These are phyloP conservation scores for Lagenidium giganteum DNA, from an alignment of 352 stramenopile species.

Conservation along the genomic window DNA sequence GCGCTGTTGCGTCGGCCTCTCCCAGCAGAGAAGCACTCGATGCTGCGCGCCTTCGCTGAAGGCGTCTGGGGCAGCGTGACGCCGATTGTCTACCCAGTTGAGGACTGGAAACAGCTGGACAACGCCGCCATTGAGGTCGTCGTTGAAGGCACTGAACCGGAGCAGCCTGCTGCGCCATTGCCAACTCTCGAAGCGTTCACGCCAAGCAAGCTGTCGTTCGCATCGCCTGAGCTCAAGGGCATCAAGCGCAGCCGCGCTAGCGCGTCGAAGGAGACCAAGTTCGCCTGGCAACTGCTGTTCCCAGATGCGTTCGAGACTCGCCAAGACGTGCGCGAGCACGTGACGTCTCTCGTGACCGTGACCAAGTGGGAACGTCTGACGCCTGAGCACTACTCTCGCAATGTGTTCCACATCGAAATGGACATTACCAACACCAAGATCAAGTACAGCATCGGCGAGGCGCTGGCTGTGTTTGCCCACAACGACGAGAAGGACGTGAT, in stretches of 20 bases:
- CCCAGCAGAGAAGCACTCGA: conserved; percentile 28
- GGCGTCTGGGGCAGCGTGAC: conserved; percentile 57
- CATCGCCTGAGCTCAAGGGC: conserved; percentile 14
- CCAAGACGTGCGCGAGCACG: conserved; percentile 58
- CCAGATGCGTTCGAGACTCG: conserved; percentile 37
- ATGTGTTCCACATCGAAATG: conserved; percentile 87
- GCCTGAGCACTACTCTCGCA: conserved; percentile 71
- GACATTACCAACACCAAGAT: conserved; percentile 76
- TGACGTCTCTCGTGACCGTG: conserved; percentile 63
- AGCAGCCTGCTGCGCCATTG: conserved; percentile 8
- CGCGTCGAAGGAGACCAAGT: conserved; percentile 52
- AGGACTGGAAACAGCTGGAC: conserved; percentile 35
- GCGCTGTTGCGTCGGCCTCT: conserved; percentile 48
- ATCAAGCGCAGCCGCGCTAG: conserved; percentile 32
- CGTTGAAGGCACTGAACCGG: conserved; percentile 3
- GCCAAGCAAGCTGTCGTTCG: conserved; percentile 47
- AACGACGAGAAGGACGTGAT: conserved; percentile 77
- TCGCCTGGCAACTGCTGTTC: conserved; percentile 69
- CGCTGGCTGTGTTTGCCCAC: conserved; percentile 78
- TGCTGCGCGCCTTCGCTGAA: conserved; percentile 45
- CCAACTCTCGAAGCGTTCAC: conserved; percentile 28
- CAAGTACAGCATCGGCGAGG: conserved; percentile 83
- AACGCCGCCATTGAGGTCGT: conserved; percentile 6
- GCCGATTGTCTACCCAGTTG: conserved; percentile 36
- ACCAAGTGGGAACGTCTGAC: conserved; percentile 81